Conservation (phyloP, 352 stramenopile species). For the Sclerospora graminicola region DNA sequence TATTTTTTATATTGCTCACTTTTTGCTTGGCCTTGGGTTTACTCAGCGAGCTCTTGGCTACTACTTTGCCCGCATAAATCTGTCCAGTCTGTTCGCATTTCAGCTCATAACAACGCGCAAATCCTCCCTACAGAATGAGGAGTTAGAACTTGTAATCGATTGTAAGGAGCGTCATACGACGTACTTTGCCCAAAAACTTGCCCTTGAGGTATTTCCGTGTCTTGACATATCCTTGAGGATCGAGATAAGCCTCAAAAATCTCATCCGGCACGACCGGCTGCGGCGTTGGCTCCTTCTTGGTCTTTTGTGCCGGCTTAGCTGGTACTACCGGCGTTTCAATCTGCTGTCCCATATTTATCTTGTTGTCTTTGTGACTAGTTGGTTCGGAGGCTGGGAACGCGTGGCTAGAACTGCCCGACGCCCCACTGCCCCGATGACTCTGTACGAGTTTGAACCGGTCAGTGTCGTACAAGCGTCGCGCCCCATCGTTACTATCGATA, state of each 20-base stretch:
- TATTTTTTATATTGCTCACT: conserved; percentile 34
- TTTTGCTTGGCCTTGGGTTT: conserved; percentile 95
- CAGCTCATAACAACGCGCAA: conserved; percentile 96
- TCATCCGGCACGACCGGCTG: conserved; percentile 39
- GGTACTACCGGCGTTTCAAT: neutral
- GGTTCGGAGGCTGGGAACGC: neutral
- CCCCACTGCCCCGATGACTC: conserved; percentile 11
- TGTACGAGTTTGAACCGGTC: conserved; percentile 29
- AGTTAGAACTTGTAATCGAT: neutral
- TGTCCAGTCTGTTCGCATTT: conserved; percentile 88
- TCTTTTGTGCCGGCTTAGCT: conserved; percentile 6
- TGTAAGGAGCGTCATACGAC: no score
- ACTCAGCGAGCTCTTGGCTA: conserved; percentile 94
- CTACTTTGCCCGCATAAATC: conserved; percentile 96
- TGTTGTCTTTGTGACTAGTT: conserved; percentile 6
- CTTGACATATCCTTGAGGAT: conserved; percentile 40
- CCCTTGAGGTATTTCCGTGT: conserved; percentile 85
- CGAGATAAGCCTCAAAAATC: conserved; percentile 57
- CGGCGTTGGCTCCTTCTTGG: conserved; percentile 27
- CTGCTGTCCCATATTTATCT: conserved; percentile 8
- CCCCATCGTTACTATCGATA: conserved; percentile 10
- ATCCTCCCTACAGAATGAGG: conserved; percentile 80
- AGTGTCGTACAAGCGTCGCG: conserved; percentile 20
- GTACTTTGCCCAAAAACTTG: conserved; percentile 90
- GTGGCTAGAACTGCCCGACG: conserved; percentile 4